These are phyloP conservation scores for Cordyceps fumosorosea DNA, from an alignment of 2,329 filamentous ascomycete genomes.

Conservation along the genomic window DNA sequence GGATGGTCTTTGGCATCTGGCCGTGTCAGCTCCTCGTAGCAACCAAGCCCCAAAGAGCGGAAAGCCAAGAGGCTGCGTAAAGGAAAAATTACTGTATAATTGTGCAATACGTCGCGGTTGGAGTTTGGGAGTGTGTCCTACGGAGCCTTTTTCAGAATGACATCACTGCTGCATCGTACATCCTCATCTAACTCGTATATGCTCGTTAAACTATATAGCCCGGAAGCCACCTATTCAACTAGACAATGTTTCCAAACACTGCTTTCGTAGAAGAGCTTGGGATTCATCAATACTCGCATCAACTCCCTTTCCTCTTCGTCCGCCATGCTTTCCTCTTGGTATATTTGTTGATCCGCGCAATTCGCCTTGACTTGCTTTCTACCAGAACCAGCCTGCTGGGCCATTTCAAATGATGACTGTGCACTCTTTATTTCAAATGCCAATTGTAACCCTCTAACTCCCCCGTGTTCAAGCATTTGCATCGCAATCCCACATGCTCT, in stretches of 20 bases:
- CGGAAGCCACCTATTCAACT: not conserved
- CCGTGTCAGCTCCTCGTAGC: constrained; percentile 15
- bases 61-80: not conserved
- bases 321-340: not conserved
- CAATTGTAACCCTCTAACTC: not conserved
- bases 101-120: not conserved
- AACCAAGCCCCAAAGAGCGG: constrained; percentile 8
- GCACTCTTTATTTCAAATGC: not conserved
- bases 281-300: not conserved
- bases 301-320: not conserved
- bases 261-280: not conserved
- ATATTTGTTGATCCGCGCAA: not conserved
- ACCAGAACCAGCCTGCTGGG: constrained; percentile 1
- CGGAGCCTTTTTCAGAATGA: not conserved
- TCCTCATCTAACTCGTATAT: not conserved
- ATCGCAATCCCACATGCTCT: not conserved
- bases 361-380: not conserved
- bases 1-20: constrained; percentile 14
- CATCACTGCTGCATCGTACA: not conserved
- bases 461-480: not conserved
- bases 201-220: constrained; percentile 3
- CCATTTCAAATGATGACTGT: not conserved
- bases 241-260: not conserved
- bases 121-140: not conserved
- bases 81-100: not conserved